Base-by-base conservation (phyloP, 768 basidiomycete genomes). In the Hygrophorus pudorinus region DNA sequence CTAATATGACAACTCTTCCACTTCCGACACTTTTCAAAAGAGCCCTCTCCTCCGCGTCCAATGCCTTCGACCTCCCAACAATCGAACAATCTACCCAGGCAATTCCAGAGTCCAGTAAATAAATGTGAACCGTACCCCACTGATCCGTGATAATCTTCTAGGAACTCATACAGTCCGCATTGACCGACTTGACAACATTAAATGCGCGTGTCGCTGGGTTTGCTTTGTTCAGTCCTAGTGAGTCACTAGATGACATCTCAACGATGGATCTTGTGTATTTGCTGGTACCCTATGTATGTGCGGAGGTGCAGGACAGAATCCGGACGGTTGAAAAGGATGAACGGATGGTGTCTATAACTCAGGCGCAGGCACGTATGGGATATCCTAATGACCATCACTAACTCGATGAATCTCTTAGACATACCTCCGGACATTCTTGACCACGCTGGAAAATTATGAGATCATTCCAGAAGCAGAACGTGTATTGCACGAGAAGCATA, bases 181-280 rank as follows among this genome's bases (percentile, higher is more conserved):
- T 83, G 41, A 57, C 60, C 5, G 77, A 87, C 64, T 64, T 91
- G 24, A 63, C 65, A 18, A 62, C 65, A 34, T 60, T 85, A 31
- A 63, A 67, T 37, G 63, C 70, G 27, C 73, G 78, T 18, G 68
- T 90, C 44, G 51, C 70, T 18, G 70, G 68, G 31, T 66, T 92
- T 35, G 74, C 77, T 0, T 62, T 93, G 29, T 90, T 93, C 65
- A 91, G 88, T 46, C 68, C 80, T 3, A 93, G 93, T 54, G 90
- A 94, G 55, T 70, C 69, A 0, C 64, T 91, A 13, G 84, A 89
- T 36, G 90, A 94, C 59, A 78, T 94, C 44, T 69, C 84, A 2
- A 88, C 89, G 1, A 63, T 69, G 28, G 78, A 91, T 63, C 64
- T 92, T 29, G 64, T 81, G 1, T 92, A 87, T 60, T 68, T 94